Base-by-base conservation (phyloP, 2,329 filamentous ascomycete species). In the Trichoderma asperellum region DNA sequence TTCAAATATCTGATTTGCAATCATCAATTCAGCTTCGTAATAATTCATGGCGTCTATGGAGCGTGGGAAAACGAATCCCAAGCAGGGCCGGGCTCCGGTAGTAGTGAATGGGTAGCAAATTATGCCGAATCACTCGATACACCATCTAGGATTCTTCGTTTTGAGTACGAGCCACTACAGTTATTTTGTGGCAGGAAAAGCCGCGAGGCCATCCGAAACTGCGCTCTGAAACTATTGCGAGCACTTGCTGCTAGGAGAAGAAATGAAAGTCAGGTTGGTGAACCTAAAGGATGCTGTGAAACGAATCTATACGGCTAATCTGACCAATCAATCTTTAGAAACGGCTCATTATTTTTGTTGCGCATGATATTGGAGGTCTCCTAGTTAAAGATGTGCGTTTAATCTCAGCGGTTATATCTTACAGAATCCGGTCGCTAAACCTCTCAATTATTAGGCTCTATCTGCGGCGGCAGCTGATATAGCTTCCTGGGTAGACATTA, bases 301-400 rank as follows among this genome's bases (percentile, higher is more conserved):
- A n/a, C 27, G 21, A 14, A 0, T 12, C n/a, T 24, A 14, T 49
- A 6, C 16, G 35, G 18, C 6, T 59, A 11, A 21, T 60, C 27
- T 40, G 2, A 43, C 57, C 43, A 47, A 11, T 1, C 24, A 29
- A 35, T 21, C 5, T 49, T n/a, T 43, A 70, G 68, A 68, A 58
- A 4, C 63, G 68, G 16, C 24, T 68, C 8, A 62, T 70, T 21
- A 37, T 58, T 6, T 70, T 70, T 53, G 58, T 70, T 32, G 68
- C 63, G 1, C 68, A 70, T 35, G 68, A 70, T 35, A 68, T 70
- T 34, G 68, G 68, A 63, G 68, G 68, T 18, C 59, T 70, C 24
- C 43, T 70, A 52, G 57, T 70, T 32, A 70, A 70, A 53, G 68
- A 70, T 62, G 68, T 70, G 24, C 18, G 68, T 52, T 59, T 60